Evolutionary conservation across 2,329 filamentous ascomycete genomes (phyloP).

Genomic region (Meredithiella fracta): DNA sequence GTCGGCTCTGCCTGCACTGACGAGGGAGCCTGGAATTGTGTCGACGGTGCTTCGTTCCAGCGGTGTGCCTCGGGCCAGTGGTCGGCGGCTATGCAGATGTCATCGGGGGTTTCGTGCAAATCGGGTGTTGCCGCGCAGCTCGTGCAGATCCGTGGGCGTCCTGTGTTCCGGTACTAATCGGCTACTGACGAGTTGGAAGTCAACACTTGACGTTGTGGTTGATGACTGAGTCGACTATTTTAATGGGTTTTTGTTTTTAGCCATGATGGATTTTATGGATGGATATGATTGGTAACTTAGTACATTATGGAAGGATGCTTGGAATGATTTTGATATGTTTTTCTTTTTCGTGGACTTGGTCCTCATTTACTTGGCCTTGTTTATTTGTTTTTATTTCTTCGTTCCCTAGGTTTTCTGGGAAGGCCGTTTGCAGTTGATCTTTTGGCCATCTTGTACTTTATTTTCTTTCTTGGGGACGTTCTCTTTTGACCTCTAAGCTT

Average conservation of each 20-base stretch:
- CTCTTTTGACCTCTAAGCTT: neutral
- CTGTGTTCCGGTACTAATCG: neutral
- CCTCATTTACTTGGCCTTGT: no score
- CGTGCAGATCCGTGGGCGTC: neutral
- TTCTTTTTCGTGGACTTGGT: neutral
- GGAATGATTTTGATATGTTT: neutral
- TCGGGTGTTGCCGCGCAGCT: slow-evolving; percentile 15
- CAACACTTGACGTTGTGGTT: neutral
- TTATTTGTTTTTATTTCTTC: slow-evolving; percentile 4
- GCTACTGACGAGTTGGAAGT: neutral
- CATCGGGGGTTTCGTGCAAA: slow-evolving; percentile 36
- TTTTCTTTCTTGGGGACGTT: neutral
- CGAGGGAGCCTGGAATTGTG: slow-evolving; percentile 44
- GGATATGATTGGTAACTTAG: slow-evolving; percentile 2
- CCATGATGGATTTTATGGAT: neutral
- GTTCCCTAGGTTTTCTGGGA: slow-evolving; percentile 1
- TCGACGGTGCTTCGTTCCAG: slow-evolving; percentile 38
- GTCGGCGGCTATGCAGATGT: slow-evolving; percentile 32
- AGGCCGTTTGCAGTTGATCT: slow-evolving; percentile 2
- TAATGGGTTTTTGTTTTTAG: no score
- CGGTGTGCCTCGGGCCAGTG: slow-evolving; percentile 44
- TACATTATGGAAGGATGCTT: slow-evolving; percentile 6
- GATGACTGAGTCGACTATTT: neutral
- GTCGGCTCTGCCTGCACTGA: slow-evolving; percentile 30
- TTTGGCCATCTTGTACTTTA: neutral